These are phyloP conservation scores for Codiaeum variegatum DNA, from an alignment of 441 rosid species.

Conservation along the genomic window DNA sequence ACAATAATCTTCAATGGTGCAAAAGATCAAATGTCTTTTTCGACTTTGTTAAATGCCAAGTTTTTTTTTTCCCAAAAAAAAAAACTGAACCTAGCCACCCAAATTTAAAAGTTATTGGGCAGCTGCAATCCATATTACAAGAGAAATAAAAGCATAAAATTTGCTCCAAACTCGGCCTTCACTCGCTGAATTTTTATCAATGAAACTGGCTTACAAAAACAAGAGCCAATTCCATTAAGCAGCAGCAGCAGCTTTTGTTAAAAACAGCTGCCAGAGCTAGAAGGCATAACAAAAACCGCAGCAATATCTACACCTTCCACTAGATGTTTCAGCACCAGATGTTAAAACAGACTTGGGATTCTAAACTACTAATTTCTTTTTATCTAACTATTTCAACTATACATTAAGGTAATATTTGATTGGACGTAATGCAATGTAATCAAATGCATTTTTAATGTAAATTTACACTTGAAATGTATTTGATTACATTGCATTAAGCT, in stretches of 20 bases:
- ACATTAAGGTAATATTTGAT: too few species aligned
- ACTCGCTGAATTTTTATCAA: background rate
- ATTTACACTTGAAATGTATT: too few species aligned
- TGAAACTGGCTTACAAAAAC: constrained; percentile 41
- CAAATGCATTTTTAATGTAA: too few species aligned
- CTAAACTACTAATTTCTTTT: constrained; percentile 16
- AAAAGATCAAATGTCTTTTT: background rate
- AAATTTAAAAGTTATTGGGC: constrained; percentile 39
- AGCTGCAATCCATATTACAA: constrained; percentile 11
- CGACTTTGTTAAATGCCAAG: background rate
- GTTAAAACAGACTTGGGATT: constrained; percentile 14
- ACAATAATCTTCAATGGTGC: background rate
- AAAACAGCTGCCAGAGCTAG: constrained; percentile 37
- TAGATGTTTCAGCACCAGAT: constrained; percentile 11
- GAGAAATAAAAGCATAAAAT: background rate
- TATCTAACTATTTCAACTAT: constrained; percentile 36
- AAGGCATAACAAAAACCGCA: background rate
- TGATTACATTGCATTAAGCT: too few species aligned
- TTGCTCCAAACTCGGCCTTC: background rate
- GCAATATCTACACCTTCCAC: constrained; percentile 35
- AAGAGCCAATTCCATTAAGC: constrained; percentile 39
- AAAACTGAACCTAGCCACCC: constrained; percentile 26
- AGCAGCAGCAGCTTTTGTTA: constrained; percentile 33
- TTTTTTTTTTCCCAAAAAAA: too few species aligned
- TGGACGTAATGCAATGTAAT: too few species aligned